A percentile compares a stretch with the other conserved stretches of the same genome.
Evolutionary conservation across 306 rosid genomes (phyloP).

Genomic region (Ammopiptanthus mongolicus): DNA sequence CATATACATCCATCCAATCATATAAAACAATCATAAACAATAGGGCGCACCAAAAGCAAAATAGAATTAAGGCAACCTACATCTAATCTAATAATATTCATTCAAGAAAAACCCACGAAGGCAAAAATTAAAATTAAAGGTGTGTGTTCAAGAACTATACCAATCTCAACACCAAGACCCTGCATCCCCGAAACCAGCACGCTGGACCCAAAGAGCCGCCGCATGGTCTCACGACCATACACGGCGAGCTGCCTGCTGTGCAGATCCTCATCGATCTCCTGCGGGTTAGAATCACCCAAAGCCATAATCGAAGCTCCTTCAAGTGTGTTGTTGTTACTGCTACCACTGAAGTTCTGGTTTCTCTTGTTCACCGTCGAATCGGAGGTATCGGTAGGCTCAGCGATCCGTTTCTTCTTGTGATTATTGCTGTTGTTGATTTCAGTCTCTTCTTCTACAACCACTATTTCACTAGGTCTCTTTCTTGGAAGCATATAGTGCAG

Average conservation of each 20-base stretch:
- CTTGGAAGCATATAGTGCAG: constrained; percentile 95
- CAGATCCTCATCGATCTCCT: constrained; percentile 88
- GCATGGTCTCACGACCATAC: constrained; percentile 94
- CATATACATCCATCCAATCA: background rate
- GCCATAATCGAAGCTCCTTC: constrained; percentile 48
- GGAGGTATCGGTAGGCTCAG: constrained; percentile 24
- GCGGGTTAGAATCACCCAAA: constrained; percentile 44
- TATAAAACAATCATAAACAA: background rate
- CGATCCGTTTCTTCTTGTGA: constrained; percentile 62
- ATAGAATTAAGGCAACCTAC: background rate
- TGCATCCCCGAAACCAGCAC: constrained; percentile 84
- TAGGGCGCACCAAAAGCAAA: background rate
- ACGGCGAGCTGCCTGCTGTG: constrained; percentile 98
- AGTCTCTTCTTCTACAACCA: constrained; percentile 49
- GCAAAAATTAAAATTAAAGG: background rate
- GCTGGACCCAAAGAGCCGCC: constrained; percentile 74
- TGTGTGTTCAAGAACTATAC: constrained; percentile 21
- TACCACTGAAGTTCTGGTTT: constrained; percentile 19
- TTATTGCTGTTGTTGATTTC: constrained; percentile 23
- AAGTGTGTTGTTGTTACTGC: constrained; percentile 13
- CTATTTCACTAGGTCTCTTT: constrained; percentile 83
- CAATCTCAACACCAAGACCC: constrained; percentile 96
- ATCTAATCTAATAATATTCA: background rate
- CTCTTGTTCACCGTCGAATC: constrained; percentile 43
- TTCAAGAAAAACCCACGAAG: background rate